A percentile compares a stretch with the other conserved stretches of the same genome.
phyloP scores from a whole-genome alignment of 768 basidiomycete species.

The Pholiota microspora region DNA sequence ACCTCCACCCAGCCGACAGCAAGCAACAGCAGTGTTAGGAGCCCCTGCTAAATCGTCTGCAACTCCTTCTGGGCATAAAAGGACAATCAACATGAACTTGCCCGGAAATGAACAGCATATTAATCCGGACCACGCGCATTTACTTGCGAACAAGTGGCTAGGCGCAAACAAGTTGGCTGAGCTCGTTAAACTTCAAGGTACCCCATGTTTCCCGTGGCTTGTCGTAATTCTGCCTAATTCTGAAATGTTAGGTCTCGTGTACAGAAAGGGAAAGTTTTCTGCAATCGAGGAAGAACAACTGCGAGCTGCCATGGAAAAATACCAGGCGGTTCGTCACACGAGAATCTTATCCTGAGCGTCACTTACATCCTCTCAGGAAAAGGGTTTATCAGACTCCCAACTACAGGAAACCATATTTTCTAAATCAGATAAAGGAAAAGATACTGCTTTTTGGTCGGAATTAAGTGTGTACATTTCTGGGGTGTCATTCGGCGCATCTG shows the following conservation, averaged over 20 bases:
- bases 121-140: constrained; percentile 57
- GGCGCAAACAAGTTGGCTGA: constrained; percentile 65
- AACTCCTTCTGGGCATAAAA: constrained; percentile 28
- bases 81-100: constrained; percentile 41
- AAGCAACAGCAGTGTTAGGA: constrained; percentile 42
- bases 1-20: constrained; percentile 33
- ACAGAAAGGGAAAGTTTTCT: constrained; percentile 88
- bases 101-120: constrained; percentile 37
- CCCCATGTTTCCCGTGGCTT: not conserved
- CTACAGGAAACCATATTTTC: constrained; percentile 67
- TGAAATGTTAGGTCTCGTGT: constrained; percentile 60
- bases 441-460: constrained; percentile 76
- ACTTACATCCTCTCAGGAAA: constrained; percentile 35
- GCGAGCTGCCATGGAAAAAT: constrained; percentile 60
- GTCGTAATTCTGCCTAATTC: not conserved
- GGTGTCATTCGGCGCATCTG: constrained; percentile 1
- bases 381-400: constrained; percentile 52
- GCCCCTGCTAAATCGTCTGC: constrained; percentile 25
- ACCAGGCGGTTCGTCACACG: constrained; percentile 46
- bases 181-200: constrained; percentile 69
- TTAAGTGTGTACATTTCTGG: constrained; percentile 51
- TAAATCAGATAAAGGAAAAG: constrained; percentile 56
- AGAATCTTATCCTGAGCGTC: not conserved
- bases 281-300: constrained; percentile 72
- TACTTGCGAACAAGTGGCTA: constrained; percentile 81